phyloP scores from a whole-genome alignment of 345 rosid genomes.

The Pseudoturritis turrita region DNA sequence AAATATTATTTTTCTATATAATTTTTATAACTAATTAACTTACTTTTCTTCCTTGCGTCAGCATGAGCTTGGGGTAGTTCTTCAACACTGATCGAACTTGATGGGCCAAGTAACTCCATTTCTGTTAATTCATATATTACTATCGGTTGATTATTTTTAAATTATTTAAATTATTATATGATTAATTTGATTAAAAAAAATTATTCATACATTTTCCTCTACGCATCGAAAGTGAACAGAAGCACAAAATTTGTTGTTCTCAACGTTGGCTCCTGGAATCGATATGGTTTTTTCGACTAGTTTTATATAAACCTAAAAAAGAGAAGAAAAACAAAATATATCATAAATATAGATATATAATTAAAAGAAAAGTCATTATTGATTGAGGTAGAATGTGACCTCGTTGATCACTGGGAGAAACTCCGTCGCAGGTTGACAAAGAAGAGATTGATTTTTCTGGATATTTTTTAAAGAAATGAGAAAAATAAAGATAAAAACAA shows the following conservation, averaged over 20 bases:
- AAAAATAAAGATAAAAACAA: background rate
- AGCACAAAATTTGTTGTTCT: slow-evolving; percentile 88
- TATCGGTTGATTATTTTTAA: background rate
- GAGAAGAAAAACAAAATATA: background rate
- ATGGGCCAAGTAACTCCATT: slow-evolving; percentile 68
- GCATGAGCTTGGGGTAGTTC: slow-evolving; percentile 59
- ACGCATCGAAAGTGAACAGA: slow-evolving; percentile 91
- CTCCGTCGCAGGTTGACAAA: slow-evolving; percentile 78
- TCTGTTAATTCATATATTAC: slow-evolving; percentile 34
- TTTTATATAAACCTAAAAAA: slow-evolving; percentile 29
- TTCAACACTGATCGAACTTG: slow-evolving; percentile 62
- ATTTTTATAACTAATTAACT: background rate
- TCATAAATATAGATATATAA: background rate
- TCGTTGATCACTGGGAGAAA: slow-evolving; percentile 76
- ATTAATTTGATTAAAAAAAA: background rate
- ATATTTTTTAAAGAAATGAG: background rate
- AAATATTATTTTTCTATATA: background rate
- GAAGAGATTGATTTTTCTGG: slow-evolving; percentile 48
- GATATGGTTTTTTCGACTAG: slow-evolving; percentile 56
- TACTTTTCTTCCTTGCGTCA: slow-evolving; percentile 85
- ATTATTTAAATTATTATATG: background rate
- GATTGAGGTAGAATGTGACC: slow-evolving; percentile 34
- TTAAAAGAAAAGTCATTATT: background rate
- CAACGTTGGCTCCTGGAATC: slow-evolving; percentile 67
- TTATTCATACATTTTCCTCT: slow-evolving; percentile 57